Conservation (phyloP, 805 yeast genomes). For the Pichia occidentalis region DNA sequence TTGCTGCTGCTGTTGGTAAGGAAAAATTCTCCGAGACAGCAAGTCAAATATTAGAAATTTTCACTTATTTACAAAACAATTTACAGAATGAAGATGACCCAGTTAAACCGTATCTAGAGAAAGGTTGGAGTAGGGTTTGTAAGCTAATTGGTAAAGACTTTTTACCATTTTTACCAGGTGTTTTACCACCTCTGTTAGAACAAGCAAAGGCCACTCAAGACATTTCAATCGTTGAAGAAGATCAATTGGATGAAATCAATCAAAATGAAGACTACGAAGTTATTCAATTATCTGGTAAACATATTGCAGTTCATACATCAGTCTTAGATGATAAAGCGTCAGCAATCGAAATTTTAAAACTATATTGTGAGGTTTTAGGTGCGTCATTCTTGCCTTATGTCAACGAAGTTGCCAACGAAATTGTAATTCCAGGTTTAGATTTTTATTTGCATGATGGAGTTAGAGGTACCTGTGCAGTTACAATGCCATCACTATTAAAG, state of each 20-base stretch:
- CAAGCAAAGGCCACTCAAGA: conserved; percentile 90
- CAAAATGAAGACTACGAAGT: conserved; percentile 95
- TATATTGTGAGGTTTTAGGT: conserved; percentile 79
- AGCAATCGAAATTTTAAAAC: conserved; percentile 81
- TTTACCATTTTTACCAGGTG: conserved; percentile 73
- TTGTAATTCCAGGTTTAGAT: conserved; percentile 82
- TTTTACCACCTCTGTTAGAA: conserved; percentile 79
- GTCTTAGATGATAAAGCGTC: conserved; percentile 88
- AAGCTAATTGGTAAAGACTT: conserved; percentile 80
- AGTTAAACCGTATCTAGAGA: conserved; percentile 77
- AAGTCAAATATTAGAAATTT: conserved; percentile 62
- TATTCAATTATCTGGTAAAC: conserved; percentile 82
- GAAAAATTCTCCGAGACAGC: conserved; percentile 78
- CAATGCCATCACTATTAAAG: conserved; percentile 69
- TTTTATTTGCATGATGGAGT: conserved; percentile 94
- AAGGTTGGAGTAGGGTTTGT: conserved; percentile 95
- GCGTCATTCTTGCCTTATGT: conserved; percentile 81
- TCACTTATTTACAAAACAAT: conserved; percentile 61
- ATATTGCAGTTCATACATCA: conserved; percentile 91
- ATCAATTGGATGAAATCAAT: conserved; percentile 72
- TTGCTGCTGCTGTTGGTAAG: conserved; percentile 91
- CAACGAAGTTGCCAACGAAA: conserved; percentile 64
- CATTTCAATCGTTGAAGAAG: conserved; percentile 82
- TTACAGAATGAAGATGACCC: conserved; percentile 73
- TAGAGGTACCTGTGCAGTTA: conserved; percentile 80